Base-by-base conservation (phyloP, 352 stramenopile species). In the Peronospora farinosa region DNA sequence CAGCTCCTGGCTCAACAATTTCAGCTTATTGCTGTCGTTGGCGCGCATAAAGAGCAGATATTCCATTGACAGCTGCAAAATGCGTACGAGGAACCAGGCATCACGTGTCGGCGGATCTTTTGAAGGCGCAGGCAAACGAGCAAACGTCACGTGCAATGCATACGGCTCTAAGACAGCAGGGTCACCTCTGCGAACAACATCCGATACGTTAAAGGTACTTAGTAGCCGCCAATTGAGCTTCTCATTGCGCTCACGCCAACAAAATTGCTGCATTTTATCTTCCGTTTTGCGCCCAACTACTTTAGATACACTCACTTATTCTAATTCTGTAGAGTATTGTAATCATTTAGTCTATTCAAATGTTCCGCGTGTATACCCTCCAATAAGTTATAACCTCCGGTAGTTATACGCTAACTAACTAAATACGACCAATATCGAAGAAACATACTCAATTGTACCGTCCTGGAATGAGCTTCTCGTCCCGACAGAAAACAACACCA, bases 21-120 rank as follows among this genome's bases (percentile, higher is more conserved):
- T 65, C 6, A 90, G 43, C 25, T 85, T 55, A 11, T 72, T 50
- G 5, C 65, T 60, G 31, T 88, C 79, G 16, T 70, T 54, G 6
- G 75, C 60, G 1, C 79, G 60, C 56, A 87, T 69, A 51, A 76
- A 91, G 10, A 88, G 70, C 47, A 91, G 25, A 60, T 81, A 91
- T 54, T 91, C 79, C 71, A 85, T 86, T 7, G 79, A 47, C 32
- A 91, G 55, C 59, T 91, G 79, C 21, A 91, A 42, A 31, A 87
- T 40, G 4, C 74, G 74, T 58, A 86, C 67, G 11, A 90, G 17
- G 60, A 86, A 84, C 79, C 79, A 90, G 31, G 65, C 74, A 44
- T 86, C 74, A 37, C 69, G 69, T 10, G 61, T 69, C 11, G 27
- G 37, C 10, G 51, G 44, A 44, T 65, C 59, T 16, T 38, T 56